Percentiles rank a stretch among this genome's conserved stretches.
Evolutionary conservation across 2,329 filamentous ascomycete genomes (phyloP).

Genomic region (Thielaviopsis ethacetica): DNA sequence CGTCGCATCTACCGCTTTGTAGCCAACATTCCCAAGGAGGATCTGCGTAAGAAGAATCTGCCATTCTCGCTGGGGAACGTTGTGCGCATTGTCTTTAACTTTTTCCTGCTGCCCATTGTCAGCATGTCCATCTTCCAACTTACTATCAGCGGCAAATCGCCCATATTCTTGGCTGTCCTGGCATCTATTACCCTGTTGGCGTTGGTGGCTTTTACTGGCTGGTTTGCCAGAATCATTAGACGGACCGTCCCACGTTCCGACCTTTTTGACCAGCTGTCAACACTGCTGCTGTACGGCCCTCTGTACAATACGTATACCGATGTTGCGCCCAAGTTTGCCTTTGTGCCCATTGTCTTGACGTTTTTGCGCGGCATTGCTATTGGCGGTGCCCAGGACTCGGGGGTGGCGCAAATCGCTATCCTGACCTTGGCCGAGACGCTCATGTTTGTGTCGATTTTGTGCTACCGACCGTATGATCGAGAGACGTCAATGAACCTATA

Average conservation of each 20-base stretch:
- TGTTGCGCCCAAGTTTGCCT: conserved; percentile 74
- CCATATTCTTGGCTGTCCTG: conserved; percentile 53
- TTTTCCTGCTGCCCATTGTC: conserved; percentile 74
- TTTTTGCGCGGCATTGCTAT: conserved; percentile 79
- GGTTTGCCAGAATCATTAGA: conserved; percentile 68
- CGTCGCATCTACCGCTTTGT: conserved; percentile 63
- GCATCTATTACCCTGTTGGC: conserved; percentile 59
- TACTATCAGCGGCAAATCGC: conserved; percentile 53
- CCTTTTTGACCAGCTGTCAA: conserved; percentile 85
- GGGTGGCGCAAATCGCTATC: conserved; percentile 81
- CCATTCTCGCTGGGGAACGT: conserved; percentile 70
- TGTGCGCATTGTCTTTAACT: conserved; percentile 81
- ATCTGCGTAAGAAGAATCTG: conserved; percentile 78
- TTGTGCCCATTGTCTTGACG: conserved; percentile 72
- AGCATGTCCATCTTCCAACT: conserved; percentile 84
- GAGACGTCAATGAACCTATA: conserved; percentile 97
- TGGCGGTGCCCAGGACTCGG: conserved; percentile 80
- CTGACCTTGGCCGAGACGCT: conserved; percentile 91
- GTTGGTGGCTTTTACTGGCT: conserved; percentile 56
- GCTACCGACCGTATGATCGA: conserved; percentile 77
- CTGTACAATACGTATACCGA: conserved; percentile 97
- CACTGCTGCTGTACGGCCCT: conserved; percentile 76
- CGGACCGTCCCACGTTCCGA: conserved; percentile 68
- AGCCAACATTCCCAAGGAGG: conserved; percentile 61
- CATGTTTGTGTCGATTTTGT: conserved; percentile 69